Conservation (phyloP, 176 grass and related monocot genomes). For the Calamus simplicifolius region DNA sequence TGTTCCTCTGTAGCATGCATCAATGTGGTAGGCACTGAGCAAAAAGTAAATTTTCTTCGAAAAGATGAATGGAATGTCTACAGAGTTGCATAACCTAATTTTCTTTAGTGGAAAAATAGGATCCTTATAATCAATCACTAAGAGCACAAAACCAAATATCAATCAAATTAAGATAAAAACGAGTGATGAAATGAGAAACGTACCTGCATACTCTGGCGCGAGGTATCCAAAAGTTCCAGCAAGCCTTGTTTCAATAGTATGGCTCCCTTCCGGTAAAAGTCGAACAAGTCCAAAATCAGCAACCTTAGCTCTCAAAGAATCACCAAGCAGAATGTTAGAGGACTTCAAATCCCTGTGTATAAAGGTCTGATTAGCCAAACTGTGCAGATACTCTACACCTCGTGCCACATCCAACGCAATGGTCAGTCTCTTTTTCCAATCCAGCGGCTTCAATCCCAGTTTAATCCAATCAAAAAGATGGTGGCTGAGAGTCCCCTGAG, state of each 20-base stretch:
- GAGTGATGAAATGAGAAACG: background rate
- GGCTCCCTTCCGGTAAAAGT: slow-evolving; percentile 14
- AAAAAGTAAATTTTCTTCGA: no score
- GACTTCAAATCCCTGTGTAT: slow-evolving; percentile 29
- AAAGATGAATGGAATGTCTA: no score
- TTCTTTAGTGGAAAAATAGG: no score
- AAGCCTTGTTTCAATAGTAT: slow-evolving; percentile 17
- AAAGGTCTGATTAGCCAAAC: slow-evolving; percentile 19
- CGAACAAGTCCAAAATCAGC: slow-evolving; percentile 24
- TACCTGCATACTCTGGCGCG: slow-evolving; percentile 25
- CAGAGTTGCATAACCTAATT: no score
- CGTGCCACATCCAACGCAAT: slow-evolving; percentile 24
- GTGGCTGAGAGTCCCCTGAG: slow-evolving; percentile 13
- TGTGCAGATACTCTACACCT: slow-evolving; percentile 24
- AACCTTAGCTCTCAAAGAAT: slow-evolving; percentile 24
- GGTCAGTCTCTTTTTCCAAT: slow-evolving; percentile 22
- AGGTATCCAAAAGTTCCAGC: slow-evolving; percentile 29
- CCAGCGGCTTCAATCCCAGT: background rate
- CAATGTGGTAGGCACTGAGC: no score
- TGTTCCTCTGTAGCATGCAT: no score
- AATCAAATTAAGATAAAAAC: background rate
- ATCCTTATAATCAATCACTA: no score
- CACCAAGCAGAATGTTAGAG: slow-evolving; percentile 26
- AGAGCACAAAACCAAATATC: no score
- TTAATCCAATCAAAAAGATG: slow-evolving; percentile 17